Evolutionary conservation across 768 basidiomycete genomes (phyloP), one percentile per base, ranked within the genome.

Genomic region (Lactarius trivialis): DNA sequence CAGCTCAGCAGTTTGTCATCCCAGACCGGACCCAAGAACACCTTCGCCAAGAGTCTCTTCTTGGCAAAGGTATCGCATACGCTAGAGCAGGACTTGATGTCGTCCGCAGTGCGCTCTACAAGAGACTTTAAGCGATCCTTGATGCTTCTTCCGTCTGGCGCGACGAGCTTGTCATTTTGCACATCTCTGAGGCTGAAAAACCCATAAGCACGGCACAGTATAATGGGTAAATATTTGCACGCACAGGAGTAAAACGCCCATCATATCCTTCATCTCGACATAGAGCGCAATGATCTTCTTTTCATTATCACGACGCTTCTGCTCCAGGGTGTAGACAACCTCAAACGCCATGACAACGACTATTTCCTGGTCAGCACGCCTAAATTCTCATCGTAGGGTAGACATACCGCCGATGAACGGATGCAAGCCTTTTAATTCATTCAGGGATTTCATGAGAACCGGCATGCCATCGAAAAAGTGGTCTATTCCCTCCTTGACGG

Each of bases 321-420:
- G 58, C 55, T 82, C 81, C 36, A 83, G 70, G 19, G 76, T 76
- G 24, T 81, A 74, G 8, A 80, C 80, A 0, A 79, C 70, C 48
- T 77, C 73, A 69, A 84, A 84, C 0, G 82, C 81, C 14, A 76
- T 66, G 17, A 82, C 78, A 28, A 76, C 81, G 52, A 80, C 82
- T 75, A 24, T 7, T 26, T 14, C 39, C 33, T 15, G 3, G 41
- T 57, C 19, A 64, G 1, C 15, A 39, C n/a, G 11, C 7, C 24
- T 48, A 28, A 6, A n/a, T 21, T n/a, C 3, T 11, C 14, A 14
- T 30, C 26, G 37, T 8, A n/a, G 53, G n/a, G 36, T 21, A 26
- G 36, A 54, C 67, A 21, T 50, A 73, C 73, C 64, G 21, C 66
- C 58, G 28, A 73, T 65, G 49, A 72, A 69, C 0, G 72, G 71